Percentiles rank a stretch among this genome's conserved stretches.
These are phyloP conservation scores for Pichia sp. DNA, from an alignment of 1,139 yeast species.

Conservation along the genomic window DNA sequence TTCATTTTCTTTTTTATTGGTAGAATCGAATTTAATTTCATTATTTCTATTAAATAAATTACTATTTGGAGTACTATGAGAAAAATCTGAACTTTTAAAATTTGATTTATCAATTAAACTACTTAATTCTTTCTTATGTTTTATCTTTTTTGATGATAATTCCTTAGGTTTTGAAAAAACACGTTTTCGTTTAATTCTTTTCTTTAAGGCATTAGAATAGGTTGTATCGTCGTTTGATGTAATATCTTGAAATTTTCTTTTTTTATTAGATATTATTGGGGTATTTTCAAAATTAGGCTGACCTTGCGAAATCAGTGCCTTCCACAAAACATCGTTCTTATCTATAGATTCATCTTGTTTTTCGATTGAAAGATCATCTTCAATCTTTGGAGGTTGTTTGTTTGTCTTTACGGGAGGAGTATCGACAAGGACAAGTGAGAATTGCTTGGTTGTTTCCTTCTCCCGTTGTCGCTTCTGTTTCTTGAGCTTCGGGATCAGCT, in stretches of 20 bases:
- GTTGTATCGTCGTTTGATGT: background rate
- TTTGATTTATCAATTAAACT: conserved; percentile 2
- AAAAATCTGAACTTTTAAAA: background rate
- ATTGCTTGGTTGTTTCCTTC: background rate
- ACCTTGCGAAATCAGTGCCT: background rate
- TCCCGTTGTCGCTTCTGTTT: background rate
- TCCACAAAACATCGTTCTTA: background rate
- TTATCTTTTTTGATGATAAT: too few relatives aligned
- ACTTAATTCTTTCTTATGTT: conserved; percentile 1
- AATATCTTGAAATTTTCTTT: conserved; percentile 17
- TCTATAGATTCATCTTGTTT: background rate
- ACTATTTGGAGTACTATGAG: background rate
- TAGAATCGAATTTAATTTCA: conserved; percentile 6
- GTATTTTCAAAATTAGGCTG: too few relatives aligned
- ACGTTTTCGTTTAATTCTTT: conserved; percentile 20
- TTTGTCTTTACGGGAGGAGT: too few relatives aligned
- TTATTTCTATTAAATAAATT: conserved; percentile 8
- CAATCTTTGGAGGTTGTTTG: too few relatives aligned
- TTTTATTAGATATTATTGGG: background rate
- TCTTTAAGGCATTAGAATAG: conserved; percentile 18
- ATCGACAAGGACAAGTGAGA: too few relatives aligned
- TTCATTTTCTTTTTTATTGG: background rate
- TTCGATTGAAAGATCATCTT: background rate
- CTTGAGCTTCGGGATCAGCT: conserved; percentile 15
- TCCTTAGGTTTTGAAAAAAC: conserved; percentile 19